These are phyloP conservation scores for Colletotrichum brevisporum DNA, from an alignment of 2,329 filamentous ascomycete species.

Conservation along the genomic window DNA sequence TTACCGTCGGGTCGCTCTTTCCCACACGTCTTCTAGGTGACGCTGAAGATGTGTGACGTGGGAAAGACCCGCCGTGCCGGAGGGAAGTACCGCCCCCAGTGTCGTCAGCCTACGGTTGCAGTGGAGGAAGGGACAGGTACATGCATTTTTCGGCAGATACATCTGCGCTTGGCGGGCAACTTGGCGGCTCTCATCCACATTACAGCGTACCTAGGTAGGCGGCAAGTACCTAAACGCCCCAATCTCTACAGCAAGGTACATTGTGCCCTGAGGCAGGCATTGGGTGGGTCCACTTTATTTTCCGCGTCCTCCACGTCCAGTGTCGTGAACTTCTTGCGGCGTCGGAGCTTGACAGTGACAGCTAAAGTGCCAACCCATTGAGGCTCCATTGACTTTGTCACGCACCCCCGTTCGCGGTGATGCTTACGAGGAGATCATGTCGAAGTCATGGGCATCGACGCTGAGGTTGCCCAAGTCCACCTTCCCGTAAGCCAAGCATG, in stretches of 20 bases:
- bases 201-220: neutral
- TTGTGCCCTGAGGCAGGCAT: neutral
- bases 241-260: too few relatives aligned
- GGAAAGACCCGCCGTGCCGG: conserved; percentile 2
- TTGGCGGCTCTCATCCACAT: conserved; percentile 1
- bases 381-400: neutral
- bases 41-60: conserved; percentile 24
- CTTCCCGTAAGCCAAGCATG: conserved; percentile 75
- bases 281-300: neutral
- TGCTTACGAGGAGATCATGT: conserved; percentile 50
- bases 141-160: neutral
- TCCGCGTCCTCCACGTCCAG: neutral
- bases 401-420: conserved; percentile 23
- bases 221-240: too few relatives aligned
- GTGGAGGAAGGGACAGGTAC: conserved; percentile 11
- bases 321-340: neutral
- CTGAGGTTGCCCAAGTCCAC: conserved; percentile 81
- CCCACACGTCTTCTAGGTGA: neutral
- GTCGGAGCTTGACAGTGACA: neutral
- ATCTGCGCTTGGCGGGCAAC: neutral
- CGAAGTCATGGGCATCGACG: conserved; percentile 80
- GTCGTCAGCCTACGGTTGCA: neutral
- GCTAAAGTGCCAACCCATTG: neutral
- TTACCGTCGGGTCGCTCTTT: neutral
- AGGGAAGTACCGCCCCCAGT: conserved; percentile 17